Evolutionary conservation across 2,329 filamentous ascomycete species (phyloP), one percentile per base, ranked within the genome.

Genomic region (Myriosclerotinia duriaeana): DNA sequence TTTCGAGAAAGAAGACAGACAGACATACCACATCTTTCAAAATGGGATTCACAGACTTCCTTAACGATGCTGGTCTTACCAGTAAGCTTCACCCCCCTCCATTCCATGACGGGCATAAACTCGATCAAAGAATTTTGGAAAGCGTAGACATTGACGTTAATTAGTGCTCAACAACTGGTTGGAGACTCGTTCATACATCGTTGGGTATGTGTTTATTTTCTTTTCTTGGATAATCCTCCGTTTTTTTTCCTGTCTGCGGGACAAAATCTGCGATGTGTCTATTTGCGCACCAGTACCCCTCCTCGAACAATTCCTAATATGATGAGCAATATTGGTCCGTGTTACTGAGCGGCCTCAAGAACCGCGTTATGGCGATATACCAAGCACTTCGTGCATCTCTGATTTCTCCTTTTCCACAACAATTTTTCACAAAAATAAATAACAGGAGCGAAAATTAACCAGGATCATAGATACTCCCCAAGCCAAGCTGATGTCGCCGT

Each of bases 281-380:
- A 40, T 59, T 68, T 67, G 68, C 66, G 65, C 65, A 64, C 56
- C 66, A 67, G 67, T 62, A 72, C 67, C 22, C 56, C 52, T 72
- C 50, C 58, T 63, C 65, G 40, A 69, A 68, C 63, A 68, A 70
- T 71, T 72, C 71, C 71, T 79, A 78, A 74, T 74, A 85, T 90
- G 90, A 93, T 93, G 91, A 93, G 84, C 90, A 85, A 84, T 84
- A 88, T 93, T 93, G 90, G 91, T 94, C 91, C 91, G 90, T 94
- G 91, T 95, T 94, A 88, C 91, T 86, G 90, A 94, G 89, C 88
- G 88, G 89, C 87, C 85, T 92, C 91, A 94, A 94, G 90, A 93
- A 90, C 91, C 89, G 88, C 87, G 81, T 82, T 78, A 85, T 90
- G 91, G 92, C 85, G 91, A 91, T 83, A 81, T 80, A 85, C 85